Percentiles rank a stretch among this genome's conserved stretches.
Evolutionary conservation across 73 alveolate species (phyloP).

Genomic region (Tetrahymena borealis): DNA sequence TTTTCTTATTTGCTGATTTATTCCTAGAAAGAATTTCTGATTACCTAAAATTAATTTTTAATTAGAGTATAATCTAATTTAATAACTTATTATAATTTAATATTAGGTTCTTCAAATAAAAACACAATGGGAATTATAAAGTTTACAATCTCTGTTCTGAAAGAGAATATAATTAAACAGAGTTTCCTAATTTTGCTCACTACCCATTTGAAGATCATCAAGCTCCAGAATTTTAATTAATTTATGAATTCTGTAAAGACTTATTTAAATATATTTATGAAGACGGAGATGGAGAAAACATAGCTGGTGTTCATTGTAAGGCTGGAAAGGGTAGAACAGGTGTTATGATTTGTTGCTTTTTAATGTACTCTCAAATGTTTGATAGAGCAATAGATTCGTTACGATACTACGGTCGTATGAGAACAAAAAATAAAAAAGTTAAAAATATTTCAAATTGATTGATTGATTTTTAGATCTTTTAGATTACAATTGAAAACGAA

Average conservation of each 20-base stretch:
- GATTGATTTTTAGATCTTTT: too few species aligned
- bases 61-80: too few species aligned
- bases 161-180: constrained; percentile 26
- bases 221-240: constrained; percentile 25
- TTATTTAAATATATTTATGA: constrained; percentile 10
- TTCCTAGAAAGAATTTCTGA: too few species aligned
- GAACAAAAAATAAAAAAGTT: constrained; percentile 81
- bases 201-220: constrained; percentile 48
- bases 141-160: constrained; percentile 82
- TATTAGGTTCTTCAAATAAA: constrained; percentile 57
- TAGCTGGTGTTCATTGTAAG: constrained; percentile 92
- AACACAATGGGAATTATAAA: constrained; percentile 68
- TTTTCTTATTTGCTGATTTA: too few species aligned
- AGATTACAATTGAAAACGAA: too few species aligned
- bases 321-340: constrained; percentile 99
- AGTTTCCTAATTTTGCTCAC: constrained; percentile 16
- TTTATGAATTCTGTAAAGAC: constrained; percentile 10
- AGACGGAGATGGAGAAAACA: constrained; percentile 43
- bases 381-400: constrained; percentile 80
- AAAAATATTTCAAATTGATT: background rate
- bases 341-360: constrained; percentile 82
- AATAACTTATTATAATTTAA: background rate
- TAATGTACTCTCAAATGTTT: constrained; percentile 65
- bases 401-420: constrained; percentile 76
- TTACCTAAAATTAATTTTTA: too few species aligned